Evolutionary conservation across 139 green algal genomes (phyloP).

Genomic region (Chlamydomonas eustigma): DNA sequence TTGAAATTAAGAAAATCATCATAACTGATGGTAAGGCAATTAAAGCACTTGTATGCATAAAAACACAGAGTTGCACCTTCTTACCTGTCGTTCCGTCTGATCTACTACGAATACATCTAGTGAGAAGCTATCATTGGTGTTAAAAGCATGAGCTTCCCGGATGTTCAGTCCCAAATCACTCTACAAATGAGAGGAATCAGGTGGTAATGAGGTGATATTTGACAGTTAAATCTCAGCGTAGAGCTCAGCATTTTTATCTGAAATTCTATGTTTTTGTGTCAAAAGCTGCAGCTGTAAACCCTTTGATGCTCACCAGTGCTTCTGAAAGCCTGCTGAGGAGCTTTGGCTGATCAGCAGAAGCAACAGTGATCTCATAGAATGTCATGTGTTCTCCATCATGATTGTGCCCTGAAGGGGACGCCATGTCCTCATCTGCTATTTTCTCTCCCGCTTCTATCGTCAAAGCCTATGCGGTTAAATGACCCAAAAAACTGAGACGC

Average conservation of each 20-base stretch:
- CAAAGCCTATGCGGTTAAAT: slow-evolving; percentile 69
- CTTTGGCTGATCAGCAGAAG: slow-evolving; percentile 86
- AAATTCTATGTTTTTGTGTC: too few species aligned
- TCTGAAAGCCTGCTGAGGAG: slow-evolving; percentile 84
- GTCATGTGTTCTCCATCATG: slow-evolving; percentile 25
- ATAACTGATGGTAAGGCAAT: too few species aligned
- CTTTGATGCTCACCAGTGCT: slow-evolving; percentile 60
- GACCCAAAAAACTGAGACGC: too few species aligned
- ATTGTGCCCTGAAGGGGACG: background rate
- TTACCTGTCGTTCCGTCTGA: slow-evolving; percentile 28
- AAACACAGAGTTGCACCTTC: too few species aligned
- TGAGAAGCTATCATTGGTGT: slow-evolving; percentile 87
- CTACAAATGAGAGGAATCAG: slow-evolving; percentile 42
- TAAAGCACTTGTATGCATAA: too few species aligned
- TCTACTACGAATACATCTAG: slow-evolving; percentile 98
- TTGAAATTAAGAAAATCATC: too few species aligned
- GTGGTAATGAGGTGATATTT: too few species aligned
- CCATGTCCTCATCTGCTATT: slow-evolving; percentile 7
- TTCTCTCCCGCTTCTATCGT: slow-evolving; percentile 64
- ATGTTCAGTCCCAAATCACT: slow-evolving; percentile 95
- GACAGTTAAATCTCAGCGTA: too few species aligned
- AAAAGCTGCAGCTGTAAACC: background rate
- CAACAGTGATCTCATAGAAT: slow-evolving; percentile 92
- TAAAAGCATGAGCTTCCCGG: slow-evolving; percentile 97
- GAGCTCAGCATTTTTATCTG: too few species aligned